Percentiles rank a stretch among this genome's conserved stretches.
phyloP scores from a whole-genome alignment of 2,329 filamentous ascomycete genomes.

The Alternaria gansuensis region DNA sequence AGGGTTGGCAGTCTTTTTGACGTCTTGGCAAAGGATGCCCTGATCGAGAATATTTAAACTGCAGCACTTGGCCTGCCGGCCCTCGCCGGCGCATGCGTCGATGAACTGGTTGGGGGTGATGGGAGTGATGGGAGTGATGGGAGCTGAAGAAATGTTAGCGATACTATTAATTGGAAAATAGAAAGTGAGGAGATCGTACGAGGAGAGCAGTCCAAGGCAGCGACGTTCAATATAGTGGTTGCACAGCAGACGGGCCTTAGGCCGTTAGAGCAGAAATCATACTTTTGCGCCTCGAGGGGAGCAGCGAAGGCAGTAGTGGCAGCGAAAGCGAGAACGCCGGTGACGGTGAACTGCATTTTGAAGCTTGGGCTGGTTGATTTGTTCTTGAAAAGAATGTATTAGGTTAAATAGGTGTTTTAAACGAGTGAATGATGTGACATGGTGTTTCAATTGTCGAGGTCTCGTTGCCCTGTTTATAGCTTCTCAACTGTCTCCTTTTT shows the following conservation, averaged over 20 bases:
- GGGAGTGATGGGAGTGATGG: too few species aligned
- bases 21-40: conserved; percentile 52
- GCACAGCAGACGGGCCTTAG: conserved; percentile 65
- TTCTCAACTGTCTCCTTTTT: conserved; percentile 17
- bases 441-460: conserved; percentile 31
- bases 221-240: conserved; percentile 67
- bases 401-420: conserved; percentile 16
- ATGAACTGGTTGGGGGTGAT: conserved; percentile 56
- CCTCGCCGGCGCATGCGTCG: conserved; percentile 58
- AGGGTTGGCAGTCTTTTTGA: conserved; percentile 36
- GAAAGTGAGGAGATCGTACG: conserved; percentile 56
- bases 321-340: conserved; percentile 46
- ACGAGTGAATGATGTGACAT: conserved; percentile 37
- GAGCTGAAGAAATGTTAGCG: conserved; percentile 42
- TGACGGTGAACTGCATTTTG: conserved; percentile 51
- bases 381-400: conserved; percentile 14
- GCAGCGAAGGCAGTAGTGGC: conserved; percentile 43
- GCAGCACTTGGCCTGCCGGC: conserved; percentile 68
- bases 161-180: neutral
- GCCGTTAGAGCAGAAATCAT: conserved; percentile 48
- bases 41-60: conserved; percentile 60
- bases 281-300: conserved; percentile 46
- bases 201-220: conserved; percentile 64
- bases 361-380: conserved; percentile 17
- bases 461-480: conserved; percentile 45